A percentile compares a stretch with the other conserved stretches of the same genome.
These are phyloP conservation scores for Backusella macrospora DNA, from an alignment of 192 early-diverging fungal species.

Conservation along the genomic window DNA sequence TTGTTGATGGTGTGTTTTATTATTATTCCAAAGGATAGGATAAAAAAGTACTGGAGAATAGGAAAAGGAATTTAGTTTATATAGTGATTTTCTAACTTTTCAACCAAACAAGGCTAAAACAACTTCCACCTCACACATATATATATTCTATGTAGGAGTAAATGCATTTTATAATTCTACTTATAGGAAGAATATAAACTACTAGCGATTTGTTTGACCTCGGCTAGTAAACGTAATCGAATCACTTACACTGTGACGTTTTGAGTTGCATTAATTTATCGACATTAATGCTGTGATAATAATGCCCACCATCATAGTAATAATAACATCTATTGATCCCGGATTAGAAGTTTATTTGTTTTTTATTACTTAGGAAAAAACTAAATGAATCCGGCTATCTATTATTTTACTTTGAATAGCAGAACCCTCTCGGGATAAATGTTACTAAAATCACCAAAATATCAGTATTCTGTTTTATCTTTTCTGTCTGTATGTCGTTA, in stretches of 20 bases:
- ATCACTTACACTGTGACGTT: too few relatives aligned
- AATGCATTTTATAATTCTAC: background rate
- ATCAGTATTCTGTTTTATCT: background rate
- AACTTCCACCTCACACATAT: background rate
- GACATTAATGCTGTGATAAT: background rate
- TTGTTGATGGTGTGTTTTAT: background rate
- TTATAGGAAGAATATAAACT: too few relatives aligned
- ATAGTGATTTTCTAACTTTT: background rate
- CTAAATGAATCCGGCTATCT: background rate
- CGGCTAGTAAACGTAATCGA: background rate
- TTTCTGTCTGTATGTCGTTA: background rate
- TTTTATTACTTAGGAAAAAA: background rate
- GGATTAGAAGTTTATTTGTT: background rate
- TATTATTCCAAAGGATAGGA: background rate
- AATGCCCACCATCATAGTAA: background rate
- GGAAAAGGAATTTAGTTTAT: constrained; percentile 11
- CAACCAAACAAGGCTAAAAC: background rate
- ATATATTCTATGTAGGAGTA: background rate
- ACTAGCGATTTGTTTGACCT: background rate
- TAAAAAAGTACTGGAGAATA: background rate
- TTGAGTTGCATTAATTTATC: background rate
- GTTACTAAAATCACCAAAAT: background rate
- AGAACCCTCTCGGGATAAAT: background rate
- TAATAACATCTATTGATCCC: background rate
- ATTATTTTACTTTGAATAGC: background rate